phyloP scores from a whole-genome alignment of 2,329 filamentous ascomycete species.

The Ceratocystis harringtonii region DNA sequence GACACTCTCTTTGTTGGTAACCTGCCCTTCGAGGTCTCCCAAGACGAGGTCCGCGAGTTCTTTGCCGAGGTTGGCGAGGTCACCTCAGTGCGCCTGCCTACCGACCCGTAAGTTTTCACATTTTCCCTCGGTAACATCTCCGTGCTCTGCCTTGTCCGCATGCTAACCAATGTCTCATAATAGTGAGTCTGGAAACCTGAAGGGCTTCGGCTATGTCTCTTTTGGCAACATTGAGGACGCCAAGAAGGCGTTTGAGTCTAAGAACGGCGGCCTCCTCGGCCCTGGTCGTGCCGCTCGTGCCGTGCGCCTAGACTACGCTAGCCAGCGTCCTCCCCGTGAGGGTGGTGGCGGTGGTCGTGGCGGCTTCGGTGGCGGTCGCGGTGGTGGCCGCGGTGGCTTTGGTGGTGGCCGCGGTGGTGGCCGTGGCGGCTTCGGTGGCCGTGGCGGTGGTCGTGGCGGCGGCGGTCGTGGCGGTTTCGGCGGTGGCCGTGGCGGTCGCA shows the following conservation, averaged over 20 bases:
- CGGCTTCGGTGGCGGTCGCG: constrained; percentile 29
- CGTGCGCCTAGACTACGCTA: constrained; percentile 71
- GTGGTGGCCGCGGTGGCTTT: constrained; percentile 30
- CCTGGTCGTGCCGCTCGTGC: constrained; percentile 54
- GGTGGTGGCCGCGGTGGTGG: constrained; percentile 33
- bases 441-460: constrained; percentile 35
- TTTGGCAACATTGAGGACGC: constrained; percentile 74
- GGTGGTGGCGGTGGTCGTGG: constrained; percentile 34
- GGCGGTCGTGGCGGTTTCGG: constrained; percentile 28
- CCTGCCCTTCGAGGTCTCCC: constrained; percentile 67
- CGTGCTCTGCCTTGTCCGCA: neutral
- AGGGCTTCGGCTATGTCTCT: constrained; percentile 86
- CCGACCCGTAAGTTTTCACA: constrained; percentile 47
- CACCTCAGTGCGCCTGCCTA: constrained; percentile 72
- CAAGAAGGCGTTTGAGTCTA: constrained; percentile 52
- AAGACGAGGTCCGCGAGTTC: constrained; percentile 57
- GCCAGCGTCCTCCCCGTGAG: constrained; percentile 47
- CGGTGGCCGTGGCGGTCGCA: constrained; percentile 28
- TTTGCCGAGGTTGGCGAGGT: constrained; percentile 59
- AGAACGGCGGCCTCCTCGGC: constrained; percentile 51
- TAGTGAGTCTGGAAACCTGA: constrained; percentile 65
- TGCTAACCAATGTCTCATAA: constrained; percentile 25
- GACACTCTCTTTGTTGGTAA: constrained; percentile 89
- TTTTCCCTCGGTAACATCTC: neutral
- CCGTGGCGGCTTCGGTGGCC: constrained; percentile 33